These are phyloP conservation scores for Alternaria gansuensis DNA, from an alignment of 2,329 filamentous ascomycete species.

Conservation along the genomic window DNA sequence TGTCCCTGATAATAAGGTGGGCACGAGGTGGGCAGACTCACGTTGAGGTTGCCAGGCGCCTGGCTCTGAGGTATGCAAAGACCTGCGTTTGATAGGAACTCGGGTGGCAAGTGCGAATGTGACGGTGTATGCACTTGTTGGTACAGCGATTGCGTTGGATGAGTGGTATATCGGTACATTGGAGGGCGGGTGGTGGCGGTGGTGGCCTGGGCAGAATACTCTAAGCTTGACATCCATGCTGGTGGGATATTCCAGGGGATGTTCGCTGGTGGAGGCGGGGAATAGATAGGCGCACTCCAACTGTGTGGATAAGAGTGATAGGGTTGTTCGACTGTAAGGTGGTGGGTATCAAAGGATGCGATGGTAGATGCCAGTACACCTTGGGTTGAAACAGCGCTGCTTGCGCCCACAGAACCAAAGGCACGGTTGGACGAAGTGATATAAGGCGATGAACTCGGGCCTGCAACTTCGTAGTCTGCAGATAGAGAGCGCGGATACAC, in stretches of 20 bases:
- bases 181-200: slow-evolving; percentile 22
- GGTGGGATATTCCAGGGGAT: slow-evolving; percentile 33
- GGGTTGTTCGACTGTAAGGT: slow-evolving; percentile 21
- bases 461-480: slow-evolving; percentile 24
- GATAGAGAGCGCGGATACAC: slow-evolving; percentile 31
- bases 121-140: slow-evolving; percentile 26
- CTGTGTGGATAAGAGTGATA: slow-evolving; percentile 25
- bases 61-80: slow-evolving; percentile 25
- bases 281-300: slow-evolving; percentile 33
- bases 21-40: slow-evolving; percentile 30
- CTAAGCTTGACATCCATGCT: slow-evolving; percentile 30
- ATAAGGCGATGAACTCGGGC: slow-evolving; percentile 18
- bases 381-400: slow-evolving; percentile 20
- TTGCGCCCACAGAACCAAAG: slow-evolving; percentile 14
- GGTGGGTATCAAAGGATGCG: slow-evolving; percentile 25
- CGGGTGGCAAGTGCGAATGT: slow-evolving; percentile 24
- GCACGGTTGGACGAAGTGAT: slow-evolving; percentile 22
- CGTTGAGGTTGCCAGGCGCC: slow-evolving; percentile 21
- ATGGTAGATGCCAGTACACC: slow-evolving; percentile 19
- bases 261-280: slow-evolving; percentile 24
- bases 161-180: slow-evolving; percentile 26
- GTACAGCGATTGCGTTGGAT: slow-evolving; percentile 21
- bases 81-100: slow-evolving; percentile 20
- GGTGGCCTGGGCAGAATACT: slow-evolving; percentile 17
- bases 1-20: slow-evolving; percentile 20